Base-by-base conservation (phyloP, 1,284 basidiomycete genomes). In the Jaminaea rosea region DNA sequence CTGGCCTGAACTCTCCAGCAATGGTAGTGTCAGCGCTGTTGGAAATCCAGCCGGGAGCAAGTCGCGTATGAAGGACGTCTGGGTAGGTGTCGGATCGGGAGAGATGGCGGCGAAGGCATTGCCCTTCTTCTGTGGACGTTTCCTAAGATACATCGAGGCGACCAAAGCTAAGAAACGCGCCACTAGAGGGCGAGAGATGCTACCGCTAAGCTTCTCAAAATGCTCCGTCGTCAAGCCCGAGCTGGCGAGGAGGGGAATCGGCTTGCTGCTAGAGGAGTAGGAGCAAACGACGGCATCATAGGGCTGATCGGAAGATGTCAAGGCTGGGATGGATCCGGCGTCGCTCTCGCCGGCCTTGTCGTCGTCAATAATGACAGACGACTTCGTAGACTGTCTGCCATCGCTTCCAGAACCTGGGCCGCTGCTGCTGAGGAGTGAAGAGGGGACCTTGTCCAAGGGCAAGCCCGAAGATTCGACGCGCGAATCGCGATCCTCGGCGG, bases 111-210 rank as follows among this genome's bases (percentile, higher is more conserved):
- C n/a, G n/a, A n/a, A n/a, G n/a, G n/a, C n/a, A n/a, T n/a, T n/a
- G n/a, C n/a, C n/a, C n/a, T n/a, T n/a, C n/a, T n/a, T n/a, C n/a
- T n/a, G n/a, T n/a, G n/a, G n/a, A n/a, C n/a, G n/a, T n/a, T n/a
- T n/a, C n/a, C n/a, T n/a, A n/a, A n/a, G n/a, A n/a, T n/a, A n/a
- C n/a, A n/a, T n/a, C n/a, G n/a, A n/a, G n/a, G n/a, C n/a, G n/a
- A 23, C 28, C 45, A 28, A 28, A 10, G 48, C 37, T 26, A 49
- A 24, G 39, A 44, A 49, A n/a, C 19, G 8, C 10, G 34, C 48
- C 23, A 49, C n/a, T 2, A 23, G 27, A 10, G 48, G 48, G 23
- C 44, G 19, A 9, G 32, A n/a, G n/a, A 15, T 9, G 10, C 47
- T 39, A 10, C 48, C 48, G 11, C 44, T 17, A 10, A 49, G 28